Conservation (phyloP, 768 basidiomycete species). For the Mycena maculata region DNA sequence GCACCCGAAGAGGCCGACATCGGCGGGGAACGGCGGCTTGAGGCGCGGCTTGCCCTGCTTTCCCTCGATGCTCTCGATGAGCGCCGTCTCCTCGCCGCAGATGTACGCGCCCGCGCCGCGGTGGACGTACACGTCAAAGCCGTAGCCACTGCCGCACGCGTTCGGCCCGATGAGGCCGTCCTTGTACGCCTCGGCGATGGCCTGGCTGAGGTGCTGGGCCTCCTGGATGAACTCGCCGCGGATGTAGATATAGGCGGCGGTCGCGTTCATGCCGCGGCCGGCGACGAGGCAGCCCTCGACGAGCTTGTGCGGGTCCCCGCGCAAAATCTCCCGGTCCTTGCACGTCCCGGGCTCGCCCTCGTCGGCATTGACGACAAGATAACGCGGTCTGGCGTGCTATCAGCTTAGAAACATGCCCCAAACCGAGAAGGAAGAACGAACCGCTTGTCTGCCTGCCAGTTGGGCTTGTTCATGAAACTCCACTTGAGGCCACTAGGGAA, state of each 20-base stretch:
- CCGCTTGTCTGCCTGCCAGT: slow-evolving; percentile 95
- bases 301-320: slow-evolving; percentile 98
- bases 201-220: slow-evolving; percentile 92
- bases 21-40: slow-evolving; percentile 99
- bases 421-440: slow-evolving; percentile 42
- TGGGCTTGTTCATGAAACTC: slow-evolving; percentile 99
- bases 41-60: slow-evolving; percentile 98
- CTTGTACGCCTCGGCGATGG: slow-evolving; percentile 94
- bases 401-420: neutral
- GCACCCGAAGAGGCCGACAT: slow-evolving; percentile 97
- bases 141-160: slow-evolving; percentile 91
- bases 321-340: slow-evolving; percentile 98
- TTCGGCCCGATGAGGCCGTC: slow-evolving; percentile 90
- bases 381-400: slow-evolving; percentile 74
- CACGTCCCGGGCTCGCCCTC: slow-evolving; percentile 99
- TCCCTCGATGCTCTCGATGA: slow-evolving; percentile 97
- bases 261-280: slow-evolving; percentile 97
- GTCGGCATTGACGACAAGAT: slow-evolving; percentile 97
- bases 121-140: slow-evolving; percentile 99
- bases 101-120: slow-evolving; percentile 99
- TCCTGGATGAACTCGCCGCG: slow-evolving; percentile 99
- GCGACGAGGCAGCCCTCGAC: slow-evolving; percentile 98
- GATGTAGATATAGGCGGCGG: slow-evolving; percentile 99
- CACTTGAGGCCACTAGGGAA: slow-evolving; percentile 98
- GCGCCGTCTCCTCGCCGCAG: slow-evolving; percentile 97